Conservation (phyloP, 2,329 filamentous ascomycete genomes). For the Fusarium foetens region DNA sequence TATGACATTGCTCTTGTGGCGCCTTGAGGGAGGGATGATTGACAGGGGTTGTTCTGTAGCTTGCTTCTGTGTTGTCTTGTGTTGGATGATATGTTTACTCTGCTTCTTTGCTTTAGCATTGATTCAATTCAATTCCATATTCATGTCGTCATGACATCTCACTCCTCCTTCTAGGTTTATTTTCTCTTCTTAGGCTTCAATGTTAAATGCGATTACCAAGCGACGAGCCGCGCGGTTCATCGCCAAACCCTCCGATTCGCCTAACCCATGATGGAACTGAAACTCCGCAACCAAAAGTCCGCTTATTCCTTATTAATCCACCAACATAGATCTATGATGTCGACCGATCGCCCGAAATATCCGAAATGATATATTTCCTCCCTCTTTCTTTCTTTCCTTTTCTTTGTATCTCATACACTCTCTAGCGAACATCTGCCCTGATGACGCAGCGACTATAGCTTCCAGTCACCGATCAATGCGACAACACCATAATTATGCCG, state of each 20-base stretch:
- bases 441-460: not conserved
- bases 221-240: conserved; percentile 1
- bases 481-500: not conserved
- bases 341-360: conserved; percentile 24
- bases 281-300: conserved; percentile 20
- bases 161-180: fast-evolving
- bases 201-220: not conserved
- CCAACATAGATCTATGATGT: conserved; percentile 11
- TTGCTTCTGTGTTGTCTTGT: not conserved
- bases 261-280: not conserved
- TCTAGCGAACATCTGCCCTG: not conserved
- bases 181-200: fast-evolving
- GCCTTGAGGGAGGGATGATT: not conserved
- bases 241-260: conserved; percentile 12
- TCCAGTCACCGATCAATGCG: not conserved
- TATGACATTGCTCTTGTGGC: not conserved
- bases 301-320: conserved; percentile 27
- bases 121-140: too few species aligned
- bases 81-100: too few species aligned
- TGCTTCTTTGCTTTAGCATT: too few species aligned
- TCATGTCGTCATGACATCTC: not conserved
- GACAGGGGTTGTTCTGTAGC: not conserved
- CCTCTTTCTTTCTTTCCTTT: not conserved
- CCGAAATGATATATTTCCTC: conserved; percentile 7
- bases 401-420: not conserved